phyloP scores from a whole-genome alignment of 257 asterid species.

The Nicotiana tomentosiformis region DNA sequence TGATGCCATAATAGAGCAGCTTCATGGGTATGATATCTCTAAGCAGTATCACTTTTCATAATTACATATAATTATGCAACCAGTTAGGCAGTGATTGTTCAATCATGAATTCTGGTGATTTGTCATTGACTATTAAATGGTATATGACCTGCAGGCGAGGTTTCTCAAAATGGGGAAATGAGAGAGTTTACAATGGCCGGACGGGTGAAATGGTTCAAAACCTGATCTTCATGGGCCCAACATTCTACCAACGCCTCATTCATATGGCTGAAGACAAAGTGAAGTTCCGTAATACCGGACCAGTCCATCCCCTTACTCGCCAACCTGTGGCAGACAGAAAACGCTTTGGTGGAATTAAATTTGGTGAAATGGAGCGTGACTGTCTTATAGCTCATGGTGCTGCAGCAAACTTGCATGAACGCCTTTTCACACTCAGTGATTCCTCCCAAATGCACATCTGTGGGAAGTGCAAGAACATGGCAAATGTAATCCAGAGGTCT shows the following conservation, averaged over 20 bases:
- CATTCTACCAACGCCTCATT: conserved; percentile 82
- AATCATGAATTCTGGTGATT: neutral
- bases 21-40: conserved; percentile 52
- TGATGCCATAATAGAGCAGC: conserved; percentile 68
- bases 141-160: conserved; percentile 50
- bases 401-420: conserved; percentile 78
- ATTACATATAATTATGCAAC: neutral
- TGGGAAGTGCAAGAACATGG: conserved; percentile 68
- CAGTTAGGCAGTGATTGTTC: neutral
- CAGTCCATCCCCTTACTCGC: conserved; percentile 93
- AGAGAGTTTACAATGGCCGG: conserved; percentile 74
- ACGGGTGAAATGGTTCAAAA: conserved; percentile 65
- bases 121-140: neutral
- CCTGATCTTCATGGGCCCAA: conserved; percentile 85
- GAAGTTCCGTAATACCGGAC: conserved; percentile 79
- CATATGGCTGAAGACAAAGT: conserved; percentile 99
- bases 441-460: conserved; percentile 85
- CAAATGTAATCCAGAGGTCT: conserved; percentile 63
- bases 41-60: neutral
- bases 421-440: conserved; percentile 88
- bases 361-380: conserved; percentile 96
- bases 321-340: conserved; percentile 96
- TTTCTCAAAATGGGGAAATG: conserved; percentile 80
- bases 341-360: conserved; percentile 86
- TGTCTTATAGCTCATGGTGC: conserved; percentile 96